Evolutionary conservation across 2,329 filamentous ascomycete species (phyloP).

Genomic region (Coniosporium tulheliwenetii): DNA sequence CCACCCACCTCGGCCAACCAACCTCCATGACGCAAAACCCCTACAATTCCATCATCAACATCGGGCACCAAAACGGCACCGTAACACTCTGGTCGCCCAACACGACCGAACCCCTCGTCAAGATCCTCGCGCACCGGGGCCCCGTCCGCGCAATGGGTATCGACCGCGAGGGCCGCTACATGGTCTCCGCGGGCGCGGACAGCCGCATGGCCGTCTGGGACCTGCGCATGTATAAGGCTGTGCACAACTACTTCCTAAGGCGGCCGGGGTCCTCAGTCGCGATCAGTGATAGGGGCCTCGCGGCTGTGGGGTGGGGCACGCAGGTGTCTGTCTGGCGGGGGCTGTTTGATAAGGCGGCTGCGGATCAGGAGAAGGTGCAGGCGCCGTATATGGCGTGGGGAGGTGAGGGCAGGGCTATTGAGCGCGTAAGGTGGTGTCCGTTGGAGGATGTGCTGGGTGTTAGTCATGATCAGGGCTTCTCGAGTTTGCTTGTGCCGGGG

Average conservation of each 20-base stretch:
- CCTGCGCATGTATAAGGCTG: slow-evolving; percentile 81
- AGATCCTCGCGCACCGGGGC: slow-evolving; percentile 76
- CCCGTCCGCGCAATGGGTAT: slow-evolving; percentile 75
- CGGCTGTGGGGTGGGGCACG: slow-evolving; percentile 83
- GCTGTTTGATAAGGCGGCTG: slow-evolving; percentile 58
- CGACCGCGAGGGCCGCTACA: slow-evolving; percentile 83
- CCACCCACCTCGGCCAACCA: slow-evolving; percentile 71
- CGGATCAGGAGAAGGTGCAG: slow-evolving; percentile 63
- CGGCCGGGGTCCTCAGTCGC: slow-evolving; percentile 70
- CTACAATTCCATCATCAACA: slow-evolving; percentile 80
- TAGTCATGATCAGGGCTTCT: slow-evolving; percentile 73
- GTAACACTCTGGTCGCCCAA: slow-evolving; percentile 96
- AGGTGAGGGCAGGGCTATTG: slow-evolving; percentile 65
- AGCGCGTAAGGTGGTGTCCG: slow-evolving; percentile 80
- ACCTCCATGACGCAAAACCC: slow-evolving; percentile 78
- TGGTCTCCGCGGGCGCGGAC: slow-evolving; percentile 87
- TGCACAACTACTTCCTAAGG: slow-evolving; percentile 75
- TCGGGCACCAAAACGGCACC: slow-evolving; percentile 88
- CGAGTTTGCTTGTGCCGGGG: slow-evolving; percentile 77
- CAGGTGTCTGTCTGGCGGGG: slow-evolving; percentile 83
- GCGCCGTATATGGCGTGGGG: slow-evolving; percentile 91
- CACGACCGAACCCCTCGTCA: slow-evolving; percentile 70
- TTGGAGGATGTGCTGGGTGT: slow-evolving; percentile 87
- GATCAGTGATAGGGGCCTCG: slow-evolving; percentile 78
- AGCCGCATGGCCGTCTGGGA: slow-evolving; percentile 92